phyloP scores from a whole-genome alignment of 345 rosid genomes.

The Hypericum androsaemum region DNA sequence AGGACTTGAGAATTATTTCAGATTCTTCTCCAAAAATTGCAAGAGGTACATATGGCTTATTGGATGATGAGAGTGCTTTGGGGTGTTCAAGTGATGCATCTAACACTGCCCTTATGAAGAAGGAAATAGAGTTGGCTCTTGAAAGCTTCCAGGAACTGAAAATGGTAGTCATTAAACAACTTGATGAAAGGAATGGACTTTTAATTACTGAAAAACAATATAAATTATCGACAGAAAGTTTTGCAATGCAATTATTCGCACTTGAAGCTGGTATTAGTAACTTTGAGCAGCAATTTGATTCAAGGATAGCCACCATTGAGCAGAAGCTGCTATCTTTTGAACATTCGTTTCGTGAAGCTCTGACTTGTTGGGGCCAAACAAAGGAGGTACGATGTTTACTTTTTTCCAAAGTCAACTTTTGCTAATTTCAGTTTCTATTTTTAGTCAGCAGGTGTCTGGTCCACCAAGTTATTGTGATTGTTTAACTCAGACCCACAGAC shows the following conservation, averaged over 20 bases:
- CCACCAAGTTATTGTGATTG: no score
- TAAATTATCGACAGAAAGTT: conserved; percentile 36
- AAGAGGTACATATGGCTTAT: conserved; percentile 11
- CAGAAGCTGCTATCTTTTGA: conserved; percentile 39
- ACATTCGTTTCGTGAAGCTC: conserved; percentile 30
- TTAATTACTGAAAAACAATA: conserved; percentile 41
- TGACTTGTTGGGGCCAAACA: conserved; percentile 31
- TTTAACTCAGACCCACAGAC: no score
- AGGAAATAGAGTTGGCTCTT: conserved; percentile 72
- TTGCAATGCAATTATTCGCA: conserved; percentile 34
- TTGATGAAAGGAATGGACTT: conserved; percentile 52
- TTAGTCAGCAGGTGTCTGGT: no score
- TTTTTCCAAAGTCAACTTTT: no score
- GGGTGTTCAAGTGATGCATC: conserved; percentile 34
- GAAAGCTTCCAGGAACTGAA: conserved; percentile 61
- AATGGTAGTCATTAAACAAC: conserved; percentile 52
- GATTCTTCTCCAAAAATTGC: conserved; percentile 23
- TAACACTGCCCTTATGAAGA: conserved; percentile 52
- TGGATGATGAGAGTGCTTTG: conserved; percentile 14
- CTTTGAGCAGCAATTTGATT: conserved; percentile 43
- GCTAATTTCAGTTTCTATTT: no score
- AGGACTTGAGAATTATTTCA: conserved; percentile 21
- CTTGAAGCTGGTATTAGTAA: conserved; percentile 37
- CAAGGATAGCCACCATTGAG: conserved; percentile 33
- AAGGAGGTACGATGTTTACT: conserved; percentile 35